Evolutionary conservation across 2,329 filamentous ascomycete genomes (phyloP).

Genomic region (Fusarium succisae): DNA sequence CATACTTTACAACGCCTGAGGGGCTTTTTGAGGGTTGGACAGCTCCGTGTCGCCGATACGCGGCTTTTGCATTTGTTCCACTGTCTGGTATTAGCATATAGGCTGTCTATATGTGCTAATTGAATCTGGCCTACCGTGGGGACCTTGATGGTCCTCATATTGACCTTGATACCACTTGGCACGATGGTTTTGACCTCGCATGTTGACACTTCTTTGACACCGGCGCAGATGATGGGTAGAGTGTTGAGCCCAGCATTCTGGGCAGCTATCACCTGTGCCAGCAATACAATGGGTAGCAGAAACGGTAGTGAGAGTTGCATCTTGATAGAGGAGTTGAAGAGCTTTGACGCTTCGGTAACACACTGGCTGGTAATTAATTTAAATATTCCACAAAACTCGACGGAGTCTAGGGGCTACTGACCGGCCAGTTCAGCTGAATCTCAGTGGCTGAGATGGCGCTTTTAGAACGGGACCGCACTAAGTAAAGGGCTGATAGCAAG

Average conservation of each 20-base stretch:
- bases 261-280: background rate
- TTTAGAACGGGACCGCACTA: background rate
- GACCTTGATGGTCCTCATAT: background rate
- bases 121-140: background rate
- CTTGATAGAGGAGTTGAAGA: fast-evolving
- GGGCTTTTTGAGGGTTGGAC: background rate
- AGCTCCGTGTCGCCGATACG: background rate
- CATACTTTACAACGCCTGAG: background rate
- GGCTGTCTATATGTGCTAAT: fast-evolving
- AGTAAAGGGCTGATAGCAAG: too few species aligned
- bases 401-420: fast-evolving
- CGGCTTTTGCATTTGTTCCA: background rate
- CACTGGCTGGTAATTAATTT: fast-evolving
- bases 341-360: fast-evolving
- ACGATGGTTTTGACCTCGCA: background rate
- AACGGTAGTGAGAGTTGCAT: background rate
- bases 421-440: background rate
- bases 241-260: background rate
- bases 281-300: background rate
- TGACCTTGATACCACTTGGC: background rate
- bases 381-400: background rate
- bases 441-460: background rate
- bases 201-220: background rate
- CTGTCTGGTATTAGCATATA: background rate
- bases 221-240: background rate